Evolutionary conservation across 2,329 filamentous ascomycete genomes (phyloP).

Genomic region (Penicillium hesseltinei): DNA sequence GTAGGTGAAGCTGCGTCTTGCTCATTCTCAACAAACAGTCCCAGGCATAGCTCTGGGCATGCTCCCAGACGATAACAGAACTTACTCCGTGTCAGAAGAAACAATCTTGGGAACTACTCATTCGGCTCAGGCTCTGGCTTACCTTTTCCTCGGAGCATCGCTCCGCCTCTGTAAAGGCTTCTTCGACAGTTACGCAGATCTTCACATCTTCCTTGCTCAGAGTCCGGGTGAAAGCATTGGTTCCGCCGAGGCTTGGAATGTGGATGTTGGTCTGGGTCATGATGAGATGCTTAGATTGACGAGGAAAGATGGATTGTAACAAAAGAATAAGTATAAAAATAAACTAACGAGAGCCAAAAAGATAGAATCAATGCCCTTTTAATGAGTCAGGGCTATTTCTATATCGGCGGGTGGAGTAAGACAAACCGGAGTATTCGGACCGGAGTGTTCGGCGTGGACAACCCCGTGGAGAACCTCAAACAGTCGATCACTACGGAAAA

Average conservation of each 20-base stretch:
- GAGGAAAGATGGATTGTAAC: neutral
- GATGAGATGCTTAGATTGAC: neutral
- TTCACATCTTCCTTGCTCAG: constrained; percentile 14
- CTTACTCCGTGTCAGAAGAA: constrained; percentile 1
- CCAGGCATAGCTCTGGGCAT: constrained; percentile 12
- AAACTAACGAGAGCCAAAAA: neutral
- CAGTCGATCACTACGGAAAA: neutral
- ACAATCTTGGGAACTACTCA: neutral
- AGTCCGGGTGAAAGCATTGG: constrained; percentile 11
- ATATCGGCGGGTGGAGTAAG: neutral
- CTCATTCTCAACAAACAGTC: constrained; percentile 14
- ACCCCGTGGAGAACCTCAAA: neutral
- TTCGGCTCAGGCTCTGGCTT: neutral
- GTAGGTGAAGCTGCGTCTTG: neutral
- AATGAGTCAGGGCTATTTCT: constrained; percentile 3
- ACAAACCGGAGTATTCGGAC: constrained; percentile 7
- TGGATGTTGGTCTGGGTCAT: constrained; percentile 6
- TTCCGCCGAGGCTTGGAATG: constrained; percentile 3
- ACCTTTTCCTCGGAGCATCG: constrained; percentile 21
- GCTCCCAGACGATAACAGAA: constrained; percentile 17
- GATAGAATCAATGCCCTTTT: neutral
- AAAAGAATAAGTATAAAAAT: neutral
- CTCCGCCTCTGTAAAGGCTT: constrained; percentile 15
- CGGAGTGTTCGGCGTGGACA: constrained; percentile 10
- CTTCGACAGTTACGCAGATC: constrained; percentile 14